Conservation (phyloP, 164 flowering plant genomes). For the Houttuynia cordata region DNA sequence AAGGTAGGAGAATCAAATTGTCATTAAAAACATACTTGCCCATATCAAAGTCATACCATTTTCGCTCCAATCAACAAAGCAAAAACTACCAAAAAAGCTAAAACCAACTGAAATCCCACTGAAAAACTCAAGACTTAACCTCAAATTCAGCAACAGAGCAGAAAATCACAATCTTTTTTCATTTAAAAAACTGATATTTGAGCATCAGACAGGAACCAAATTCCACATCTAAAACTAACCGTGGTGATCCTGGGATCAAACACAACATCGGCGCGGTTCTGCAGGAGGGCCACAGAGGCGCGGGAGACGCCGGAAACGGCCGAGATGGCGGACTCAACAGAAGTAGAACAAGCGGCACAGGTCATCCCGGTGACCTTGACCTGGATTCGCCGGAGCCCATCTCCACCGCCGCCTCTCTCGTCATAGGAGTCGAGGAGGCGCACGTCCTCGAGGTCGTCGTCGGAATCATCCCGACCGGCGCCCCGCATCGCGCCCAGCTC, state of each 20-base stretch:
- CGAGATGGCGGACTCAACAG: constrained; percentile 59
- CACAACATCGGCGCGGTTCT: constrained; percentile 73
- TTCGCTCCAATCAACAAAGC: no score
- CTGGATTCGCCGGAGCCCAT: constrained; percentile 37
- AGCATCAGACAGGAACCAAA: background rate
- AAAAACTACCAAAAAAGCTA: background rate
- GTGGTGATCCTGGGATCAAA: constrained; percentile 51
- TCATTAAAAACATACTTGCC: background rate
- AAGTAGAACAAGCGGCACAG: constrained; percentile 90
- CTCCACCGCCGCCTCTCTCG: constrained; percentile 9
- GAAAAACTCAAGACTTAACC: background rate
- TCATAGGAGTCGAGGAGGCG: constrained; percentile 62
- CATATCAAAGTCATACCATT: background rate
- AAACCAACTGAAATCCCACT: background rate
- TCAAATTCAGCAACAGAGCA: background rate
- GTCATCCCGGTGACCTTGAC: constrained; percentile 85
- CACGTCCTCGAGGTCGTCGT: constrained; percentile 57
- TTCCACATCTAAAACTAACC: constrained; percentile 20
- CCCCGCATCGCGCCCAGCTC: constrained; percentile 30
- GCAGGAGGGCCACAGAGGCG: constrained; percentile 87
- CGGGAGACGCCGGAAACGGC: constrained; percentile 39
- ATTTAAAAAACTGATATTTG: no score
- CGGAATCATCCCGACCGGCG: constrained; percentile 12
- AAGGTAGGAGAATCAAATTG: no score
- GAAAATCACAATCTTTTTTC: no score